Conservation (phyloP, 2,329 filamentous ascomycete species). For the Zasmidium citrigriseum region DNA sequence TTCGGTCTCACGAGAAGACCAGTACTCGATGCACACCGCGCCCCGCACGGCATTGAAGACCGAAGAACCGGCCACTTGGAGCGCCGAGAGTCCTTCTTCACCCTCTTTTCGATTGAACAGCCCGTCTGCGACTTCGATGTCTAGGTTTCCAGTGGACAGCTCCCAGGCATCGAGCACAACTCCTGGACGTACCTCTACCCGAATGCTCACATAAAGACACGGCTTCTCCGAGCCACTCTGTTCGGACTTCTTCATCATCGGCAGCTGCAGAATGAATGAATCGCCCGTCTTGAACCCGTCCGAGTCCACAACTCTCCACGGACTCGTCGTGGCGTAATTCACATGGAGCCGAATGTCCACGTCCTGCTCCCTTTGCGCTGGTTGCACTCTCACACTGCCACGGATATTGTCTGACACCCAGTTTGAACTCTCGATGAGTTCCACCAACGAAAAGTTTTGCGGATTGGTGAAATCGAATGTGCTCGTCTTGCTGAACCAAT, state of each 20-base stretch:
- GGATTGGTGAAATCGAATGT: slow-evolving; percentile 16
- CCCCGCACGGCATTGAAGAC: slow-evolving; percentile 39
- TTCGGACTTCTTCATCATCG: slow-evolving; percentile 13
- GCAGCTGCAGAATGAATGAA: slow-evolving; percentile 22
- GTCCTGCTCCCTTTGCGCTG: slow-evolving; percentile 37
- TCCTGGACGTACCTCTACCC: slow-evolving; percentile 39
- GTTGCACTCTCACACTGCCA: slow-evolving; percentile 42
- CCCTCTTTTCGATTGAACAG: slow-evolving; percentile 18
- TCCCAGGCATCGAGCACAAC: slow-evolving; percentile 37
- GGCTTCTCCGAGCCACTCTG: slow-evolving; percentile 20
- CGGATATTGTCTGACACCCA: slow-evolving; percentile 29
- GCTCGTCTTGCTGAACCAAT: slow-evolving; percentile 11
- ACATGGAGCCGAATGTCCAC: slow-evolving; percentile 39
- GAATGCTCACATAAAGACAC: slow-evolving; percentile 41
- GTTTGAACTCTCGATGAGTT: slow-evolving; percentile 27
- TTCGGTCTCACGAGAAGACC: slow-evolving; percentile 40
- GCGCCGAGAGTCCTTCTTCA: slow-evolving; percentile 24
- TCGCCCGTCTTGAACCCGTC: slow-evolving; percentile 28
- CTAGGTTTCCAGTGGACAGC: slow-evolving; percentile 39
- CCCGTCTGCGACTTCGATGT: slow-evolving; percentile 39
- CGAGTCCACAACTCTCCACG: slow-evolving; percentile 35
- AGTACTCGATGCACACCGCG: slow-evolving; percentile 32
- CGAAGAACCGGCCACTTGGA: slow-evolving; percentile 33
- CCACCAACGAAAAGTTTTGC: slow-evolving; percentile 28
- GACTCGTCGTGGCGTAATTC: slow-evolving; percentile 39